Conservation (phyloP, 768 basidiomycete genomes). For the Pulveroboletus sp. region DNA sequence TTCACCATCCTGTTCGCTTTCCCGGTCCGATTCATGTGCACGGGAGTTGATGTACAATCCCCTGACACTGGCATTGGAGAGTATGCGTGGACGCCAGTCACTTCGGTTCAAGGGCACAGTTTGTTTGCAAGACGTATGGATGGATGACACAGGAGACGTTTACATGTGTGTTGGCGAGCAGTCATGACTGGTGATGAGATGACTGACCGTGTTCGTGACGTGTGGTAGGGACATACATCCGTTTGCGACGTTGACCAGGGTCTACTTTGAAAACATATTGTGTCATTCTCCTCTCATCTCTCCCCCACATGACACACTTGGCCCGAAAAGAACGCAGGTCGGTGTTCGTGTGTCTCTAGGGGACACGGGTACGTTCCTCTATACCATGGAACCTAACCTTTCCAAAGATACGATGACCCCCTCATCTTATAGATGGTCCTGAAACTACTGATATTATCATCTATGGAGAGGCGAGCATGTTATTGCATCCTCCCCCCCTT, state of each 20-base stretch:
- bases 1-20: constrained; percentile 17
- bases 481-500: constrained; percentile 6
- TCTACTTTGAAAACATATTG: constrained; percentile 70
- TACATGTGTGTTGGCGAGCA: constrained; percentile 37
- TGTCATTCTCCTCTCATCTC: constrained; percentile 42
- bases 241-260: constrained; percentile 49
- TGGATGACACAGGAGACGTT: constrained; percentile 54
- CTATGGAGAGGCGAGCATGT: constrained; percentile 35
- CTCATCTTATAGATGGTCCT: constrained; percentile 47
- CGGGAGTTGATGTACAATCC: constrained; percentile 57
- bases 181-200: background rate
- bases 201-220: background rate
- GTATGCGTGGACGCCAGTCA: constrained; percentile 70
- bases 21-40: constrained; percentile 23
- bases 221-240: constrained; percentile 63
- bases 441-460: constrained; percentile 66
- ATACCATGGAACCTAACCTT: background rate
- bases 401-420: background rate
- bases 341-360: constrained; percentile 69
- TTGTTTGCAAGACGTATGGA: constrained; percentile 49
- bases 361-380: constrained; percentile 46
- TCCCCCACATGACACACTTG: constrained; percentile 18
- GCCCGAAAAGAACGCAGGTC: constrained; percentile 37
- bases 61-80: constrained; percentile 68
- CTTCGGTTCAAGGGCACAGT: constrained; percentile 55